Base-by-base conservation (phyloP, 352 stramenopile species). In the Phytophthora macrochlamydospora region DNA sequence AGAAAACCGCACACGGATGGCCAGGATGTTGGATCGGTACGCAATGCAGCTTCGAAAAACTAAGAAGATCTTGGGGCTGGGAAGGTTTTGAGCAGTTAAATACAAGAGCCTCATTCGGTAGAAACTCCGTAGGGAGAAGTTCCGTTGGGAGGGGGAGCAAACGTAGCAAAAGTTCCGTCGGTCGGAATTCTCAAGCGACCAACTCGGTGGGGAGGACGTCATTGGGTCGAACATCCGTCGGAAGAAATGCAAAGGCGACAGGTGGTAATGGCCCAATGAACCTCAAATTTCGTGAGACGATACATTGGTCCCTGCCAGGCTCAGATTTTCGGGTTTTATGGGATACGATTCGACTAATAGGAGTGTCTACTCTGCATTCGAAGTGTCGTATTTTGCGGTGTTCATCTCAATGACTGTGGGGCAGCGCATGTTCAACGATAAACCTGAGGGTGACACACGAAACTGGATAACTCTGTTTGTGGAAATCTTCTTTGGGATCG, bases 311-410 rank as follows among this genome's bases (percentile, higher is more conserved):
- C 0, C 45, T 88, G 2, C 81, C 83, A 1, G 78, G 71, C 1
- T 93, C 85, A 0, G 40, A 56, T 0, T 86, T 91, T 37, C 62
- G 71, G 2, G 71, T 83, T 4, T 54, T 66, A 0, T 93, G 85
- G 85, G 72, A 91, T 32, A 40, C 79, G 0, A 11, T 74, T 3
- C 71, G 79, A 3, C 59, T 93, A 2, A 2, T 78, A 14, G 59
- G 59, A 81, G 77, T 30, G 67, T 90, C 32, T 90, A 66, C 40
- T 59, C 90, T 1, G 77, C 75, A 2, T 86, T 91, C 33, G 82
- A 90, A 65, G 82, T 90, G 6, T 83, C 85, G 4, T 91, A 88
- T 50, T 90, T 87, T 37, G 77, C 84, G 1, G 69, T 85, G 2
- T 93, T 93, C 51, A 84, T 90, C 37, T 81, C 75, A 0, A 91